phyloP scores from a whole-genome alignment of 2,329 filamentous ascomycete species.

The Polychaeton citri region DNA sequence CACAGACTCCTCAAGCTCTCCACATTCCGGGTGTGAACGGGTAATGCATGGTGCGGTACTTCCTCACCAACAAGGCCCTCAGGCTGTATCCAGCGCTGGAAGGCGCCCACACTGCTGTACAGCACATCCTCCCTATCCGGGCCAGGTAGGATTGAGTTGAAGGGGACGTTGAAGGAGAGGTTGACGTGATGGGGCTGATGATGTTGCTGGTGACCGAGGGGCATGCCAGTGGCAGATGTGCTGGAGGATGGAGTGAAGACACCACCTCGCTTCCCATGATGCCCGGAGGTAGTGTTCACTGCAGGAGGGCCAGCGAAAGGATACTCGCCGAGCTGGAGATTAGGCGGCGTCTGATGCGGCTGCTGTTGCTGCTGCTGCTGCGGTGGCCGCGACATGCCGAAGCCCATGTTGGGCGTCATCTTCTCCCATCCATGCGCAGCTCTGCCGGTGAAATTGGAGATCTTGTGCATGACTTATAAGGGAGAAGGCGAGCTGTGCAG shows the following conservation, averaged over 20 bases:
- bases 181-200: constrained; percentile 51
- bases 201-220: neutral
- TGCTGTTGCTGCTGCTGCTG: constrained; percentile 12
- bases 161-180: constrained; percentile 94
- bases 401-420: constrained; percentile 49
- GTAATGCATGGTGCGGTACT: constrained; percentile 73
- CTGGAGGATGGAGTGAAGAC: constrained; percentile 24
- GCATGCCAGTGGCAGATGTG: neutral
- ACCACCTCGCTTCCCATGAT: constrained; percentile 43
- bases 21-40: constrained; percentile 82
- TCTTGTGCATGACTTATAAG: constrained; percentile 45
- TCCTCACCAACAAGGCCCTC: constrained; percentile 66
- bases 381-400: constrained; percentile 48
- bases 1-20: constrained; percentile 68
- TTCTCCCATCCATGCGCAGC: constrained; percentile 56
- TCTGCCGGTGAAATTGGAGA: constrained; percentile 53
- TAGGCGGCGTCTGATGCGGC: too few relatives aligned
- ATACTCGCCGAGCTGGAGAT: neutral
- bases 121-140: constrained; percentile 91
- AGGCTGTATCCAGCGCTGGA: constrained; percentile 86
- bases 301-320: neutral
- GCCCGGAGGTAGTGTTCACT: constrained; percentile 8
- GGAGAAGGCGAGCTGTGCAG: neutral
- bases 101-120: constrained; percentile 76
- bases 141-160: constrained; percentile 80